phyloP scores from a whole-genome alignment of 805 yeast genomes.

The Kuraishia molischiana region DNA sequence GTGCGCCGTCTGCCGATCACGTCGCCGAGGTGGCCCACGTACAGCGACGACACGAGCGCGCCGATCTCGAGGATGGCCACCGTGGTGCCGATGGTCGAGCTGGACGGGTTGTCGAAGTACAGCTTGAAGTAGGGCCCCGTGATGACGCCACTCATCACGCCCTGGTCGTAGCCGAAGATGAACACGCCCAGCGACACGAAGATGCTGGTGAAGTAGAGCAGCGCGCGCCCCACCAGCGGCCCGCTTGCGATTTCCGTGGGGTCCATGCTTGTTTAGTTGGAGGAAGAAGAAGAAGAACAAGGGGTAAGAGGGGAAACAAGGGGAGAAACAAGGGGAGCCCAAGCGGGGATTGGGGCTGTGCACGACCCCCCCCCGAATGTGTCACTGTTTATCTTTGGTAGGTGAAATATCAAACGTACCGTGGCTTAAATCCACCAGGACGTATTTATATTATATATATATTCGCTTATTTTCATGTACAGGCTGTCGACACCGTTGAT shows the following conservation, averaged over 20 bases:
- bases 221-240: constrained; percentile 20
- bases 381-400: no score
- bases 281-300: no score
- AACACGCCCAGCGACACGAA: constrained; percentile 58
- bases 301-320: no score
- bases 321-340: no score
- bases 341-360: no score
- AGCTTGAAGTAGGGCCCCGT: constrained; percentile 61
- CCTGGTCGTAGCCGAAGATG: constrained; percentile 77
- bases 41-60: constrained; percentile 70
- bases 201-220: constrained; percentile 34
- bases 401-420: no score
- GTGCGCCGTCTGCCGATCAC: constrained; percentile 70
- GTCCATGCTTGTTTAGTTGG: no score
- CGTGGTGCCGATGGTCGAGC: constrained; percentile 73
- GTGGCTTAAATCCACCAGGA: no score
- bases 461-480: no score
- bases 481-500: no score
- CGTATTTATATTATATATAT: no score
- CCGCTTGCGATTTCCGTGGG: constrained; percentile 10
- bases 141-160: constrained; percentile 82
- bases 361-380: no score
- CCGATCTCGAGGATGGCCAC: constrained; percentile 87
- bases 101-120: constrained; percentile 65
- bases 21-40: constrained; percentile 72